Base-by-base conservation (phyloP, 148 eudicot species). In the Camellia japonica region DNA sequence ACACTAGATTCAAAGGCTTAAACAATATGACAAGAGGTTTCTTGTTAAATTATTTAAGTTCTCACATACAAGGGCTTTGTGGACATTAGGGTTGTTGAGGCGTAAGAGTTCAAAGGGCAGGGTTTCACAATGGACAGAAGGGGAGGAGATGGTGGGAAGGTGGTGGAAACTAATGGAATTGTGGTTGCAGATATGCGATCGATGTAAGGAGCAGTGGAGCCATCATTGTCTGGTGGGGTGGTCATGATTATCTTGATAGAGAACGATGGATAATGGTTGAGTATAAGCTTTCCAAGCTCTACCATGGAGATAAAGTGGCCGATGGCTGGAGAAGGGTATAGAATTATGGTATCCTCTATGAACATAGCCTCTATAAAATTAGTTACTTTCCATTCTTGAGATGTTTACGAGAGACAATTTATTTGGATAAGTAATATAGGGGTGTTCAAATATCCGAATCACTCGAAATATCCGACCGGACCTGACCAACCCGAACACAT, bases 251-350 rank as follows among this genome's bases (percentile, higher is more conserved):
- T 71, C 14, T 62, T 74, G 82, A 84, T 62, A 72, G 83, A 71
- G 82, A 83, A 19, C 23, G 71, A 61, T 60, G 79, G 83, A 76
- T 64, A 51, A 82, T 82, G 87, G 20, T 9, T 65, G 68, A 51
- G 49, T 43, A 86, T 74, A 74, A 88, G 83, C 68, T 79, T 84
- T 19, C 82, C 87, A 0, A 88, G 84, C 67, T 80, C 81, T 19
- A 79, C 74, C 87, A 84, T 86, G 73, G 87, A 64, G 59, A 84
- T 65, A 7, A 88, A 71, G 80, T 86, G 90, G 67, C 88, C 87
- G 9, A 80, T 83, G 47, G 75, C 84, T 0, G 83, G 86, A 16
- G 89, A 77, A 0, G 87, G 64, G 60, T 88, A 86, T 11, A 88
- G 76, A 61, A 86, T 82, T 12, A 87, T 71, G 42, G 77, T 52